Percentiles rank a stretch among this genome's conserved stretches.
phyloP scores from a whole-genome alignment of 306 rosid genomes.

The Quercus bicolor region DNA sequence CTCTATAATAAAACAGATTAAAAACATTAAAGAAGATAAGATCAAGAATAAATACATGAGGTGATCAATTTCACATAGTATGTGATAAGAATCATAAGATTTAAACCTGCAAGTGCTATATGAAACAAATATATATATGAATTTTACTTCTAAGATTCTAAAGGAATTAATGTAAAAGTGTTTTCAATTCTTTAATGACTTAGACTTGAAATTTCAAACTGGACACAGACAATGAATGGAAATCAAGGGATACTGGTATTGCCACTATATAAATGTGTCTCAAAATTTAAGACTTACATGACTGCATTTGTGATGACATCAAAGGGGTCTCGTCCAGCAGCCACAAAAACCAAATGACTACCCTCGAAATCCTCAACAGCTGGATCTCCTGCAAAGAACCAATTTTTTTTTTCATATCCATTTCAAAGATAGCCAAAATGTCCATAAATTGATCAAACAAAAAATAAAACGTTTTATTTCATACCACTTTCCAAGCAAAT shows the following conservation, averaged over 20 bases:
- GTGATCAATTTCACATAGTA: neutral
- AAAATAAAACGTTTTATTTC: neutral
- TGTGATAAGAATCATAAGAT: neutral
- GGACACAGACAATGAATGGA: neutral
- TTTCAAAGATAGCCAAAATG: neutral
- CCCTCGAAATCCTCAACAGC: conserved; percentile 73
- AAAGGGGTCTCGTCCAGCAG: conserved; percentile 84
- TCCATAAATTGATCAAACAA: neutral
- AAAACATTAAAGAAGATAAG: no score
- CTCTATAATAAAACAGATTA: no score
- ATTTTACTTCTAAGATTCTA: neutral
- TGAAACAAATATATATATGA: neutral
- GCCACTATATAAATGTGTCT: neutral
- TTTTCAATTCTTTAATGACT: neutral
- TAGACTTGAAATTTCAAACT: neutral
- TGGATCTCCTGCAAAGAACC: conserved; percentile 66
- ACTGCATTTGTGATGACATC: conserved; percentile 76
- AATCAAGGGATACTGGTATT: neutral
- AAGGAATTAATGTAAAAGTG: neutral
- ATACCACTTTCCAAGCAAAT: conserved; percentile 93
- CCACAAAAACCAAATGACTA: conserved; percentile 70
- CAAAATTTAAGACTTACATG: conserved; percentile 48
- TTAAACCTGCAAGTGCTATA: neutral
- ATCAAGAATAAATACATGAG: no score
- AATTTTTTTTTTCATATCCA: conserved; percentile 9